Evolutionary conservation across 345 rosid genomes (phyloP).

Genomic region (Bruguiera sexangula): DNA sequence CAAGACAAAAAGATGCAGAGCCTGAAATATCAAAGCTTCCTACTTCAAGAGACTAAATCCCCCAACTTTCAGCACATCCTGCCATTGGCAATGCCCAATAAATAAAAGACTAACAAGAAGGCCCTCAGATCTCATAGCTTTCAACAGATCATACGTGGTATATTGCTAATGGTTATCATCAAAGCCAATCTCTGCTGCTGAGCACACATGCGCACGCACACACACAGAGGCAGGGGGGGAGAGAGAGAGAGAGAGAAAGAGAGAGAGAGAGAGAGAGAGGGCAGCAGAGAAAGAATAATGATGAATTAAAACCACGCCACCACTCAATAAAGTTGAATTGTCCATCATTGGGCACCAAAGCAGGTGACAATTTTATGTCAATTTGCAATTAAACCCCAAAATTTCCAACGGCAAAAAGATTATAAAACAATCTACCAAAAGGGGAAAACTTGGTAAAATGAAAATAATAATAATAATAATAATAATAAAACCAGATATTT

Average conservation of each 20-base stretch:
- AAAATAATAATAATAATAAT: too few species aligned
- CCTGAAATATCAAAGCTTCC: too few species aligned
- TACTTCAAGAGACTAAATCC: too few species aligned
- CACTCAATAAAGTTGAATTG: constrained; percentile 2
- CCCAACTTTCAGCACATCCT: too few species aligned
- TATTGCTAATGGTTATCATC: background rate
- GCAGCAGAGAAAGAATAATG: background rate
- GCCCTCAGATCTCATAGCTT: constrained; percentile 7
- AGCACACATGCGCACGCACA: background rate
- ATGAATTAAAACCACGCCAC: constrained; percentile 1
- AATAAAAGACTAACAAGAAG: background rate
- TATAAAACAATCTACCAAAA: too few species aligned
- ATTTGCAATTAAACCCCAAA: too few species aligned
- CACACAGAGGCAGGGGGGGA: background rate
- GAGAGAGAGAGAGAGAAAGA: background rate
- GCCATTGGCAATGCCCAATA: too few species aligned
- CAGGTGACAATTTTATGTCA: too few species aligned
- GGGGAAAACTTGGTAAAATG: too few species aligned
- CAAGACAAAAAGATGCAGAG: too few species aligned
- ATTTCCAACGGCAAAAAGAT: too few species aligned
- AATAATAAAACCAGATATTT: too few species aligned
- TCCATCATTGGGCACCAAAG: constrained; percentile 11
- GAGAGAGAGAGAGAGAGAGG: background rate
- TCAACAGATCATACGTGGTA: background rate
- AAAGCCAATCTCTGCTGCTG: background rate